These are phyloP conservation scores for Lachnellula hyalina DNA, from an alignment of 2,329 filamentous ascomycete species.

Conservation along the genomic window DNA sequence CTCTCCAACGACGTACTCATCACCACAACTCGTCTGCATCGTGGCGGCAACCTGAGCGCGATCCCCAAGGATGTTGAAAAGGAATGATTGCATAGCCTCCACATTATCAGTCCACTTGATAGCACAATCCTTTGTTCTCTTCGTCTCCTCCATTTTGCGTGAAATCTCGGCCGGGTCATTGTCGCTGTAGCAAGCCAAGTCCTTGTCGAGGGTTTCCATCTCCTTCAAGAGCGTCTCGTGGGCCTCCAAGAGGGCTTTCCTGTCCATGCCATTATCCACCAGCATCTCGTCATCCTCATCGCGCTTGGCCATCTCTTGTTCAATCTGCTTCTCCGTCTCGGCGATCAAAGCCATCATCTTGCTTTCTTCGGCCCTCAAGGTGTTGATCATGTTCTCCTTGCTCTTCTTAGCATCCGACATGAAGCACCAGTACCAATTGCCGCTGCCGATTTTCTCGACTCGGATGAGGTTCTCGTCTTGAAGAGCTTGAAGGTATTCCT, in stretches of 20 bases:
- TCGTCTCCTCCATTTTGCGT: constrained; percentile 26
- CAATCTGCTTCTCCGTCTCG: constrained; percentile 32
- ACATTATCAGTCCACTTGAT: constrained; percentile 31
- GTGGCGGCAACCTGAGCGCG: constrained; percentile 32
- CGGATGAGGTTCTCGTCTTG: constrained; percentile 56
- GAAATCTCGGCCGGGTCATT: constrained; percentile 28
- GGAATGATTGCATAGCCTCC: constrained; percentile 27
- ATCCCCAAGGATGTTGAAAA: constrained; percentile 28
- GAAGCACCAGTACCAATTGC: constrained; percentile 70
- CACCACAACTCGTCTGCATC: constrained; percentile 38
- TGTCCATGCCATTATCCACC: constrained; percentile 23
- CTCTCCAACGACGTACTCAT: constrained; percentile 43
- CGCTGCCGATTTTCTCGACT: constrained; percentile 65
- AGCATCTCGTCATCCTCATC: constrained; percentile 31
- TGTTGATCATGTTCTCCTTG: constrained; percentile 36
- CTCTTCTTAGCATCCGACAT: constrained; percentile 47
- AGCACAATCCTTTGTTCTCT: constrained; percentile 25
- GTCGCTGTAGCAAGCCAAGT: constrained; percentile 28
- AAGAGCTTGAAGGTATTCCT: constrained; percentile 60
- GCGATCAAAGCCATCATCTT: constrained; percentile 28
- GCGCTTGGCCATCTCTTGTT: constrained; percentile 32
- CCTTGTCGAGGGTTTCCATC: constrained; percentile 27
- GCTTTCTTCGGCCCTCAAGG: constrained; percentile 33
- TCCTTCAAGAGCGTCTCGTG: constrained; percentile 26
- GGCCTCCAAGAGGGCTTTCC: constrained; percentile 24